Conservation (phyloP, 345 rosid genomes). For the Arabidopsis arenosa region DNA sequence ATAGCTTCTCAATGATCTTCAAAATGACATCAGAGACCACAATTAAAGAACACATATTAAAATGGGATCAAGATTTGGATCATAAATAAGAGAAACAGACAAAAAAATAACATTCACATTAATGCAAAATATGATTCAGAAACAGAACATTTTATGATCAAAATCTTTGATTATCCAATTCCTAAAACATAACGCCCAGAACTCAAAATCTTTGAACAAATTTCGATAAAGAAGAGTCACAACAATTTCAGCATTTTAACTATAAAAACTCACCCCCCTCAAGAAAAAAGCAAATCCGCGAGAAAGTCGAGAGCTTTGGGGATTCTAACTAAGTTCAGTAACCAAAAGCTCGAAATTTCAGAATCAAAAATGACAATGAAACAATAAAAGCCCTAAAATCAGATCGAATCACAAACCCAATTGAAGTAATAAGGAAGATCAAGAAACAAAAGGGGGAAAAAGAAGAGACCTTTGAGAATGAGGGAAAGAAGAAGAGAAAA, state of each 20-base stretch:
- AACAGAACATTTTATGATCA: constrained; percentile 35
- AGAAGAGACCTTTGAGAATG: constrained; percentile 39
- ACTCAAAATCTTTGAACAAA: not conserved
- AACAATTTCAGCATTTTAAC: constrained; percentile 12
- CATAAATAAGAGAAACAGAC: constrained; percentile 1
- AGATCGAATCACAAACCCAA: constrained; percentile 30
- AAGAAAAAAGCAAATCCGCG: not conserved
- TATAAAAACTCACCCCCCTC: not conserved
- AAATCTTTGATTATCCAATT: constrained; percentile 4
- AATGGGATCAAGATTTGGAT: not conserved
- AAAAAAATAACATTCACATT: constrained; percentile 11
- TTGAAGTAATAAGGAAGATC: constrained; percentile 32
- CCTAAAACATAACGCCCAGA: constrained; percentile 18
- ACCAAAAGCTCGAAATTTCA: constrained; percentile 23
- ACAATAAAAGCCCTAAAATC: constrained; percentile 25
- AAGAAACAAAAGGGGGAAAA: not conserved
- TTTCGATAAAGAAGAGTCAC: constrained; percentile 1
- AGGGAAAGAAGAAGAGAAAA: constrained; percentile 32
- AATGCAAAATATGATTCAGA: constrained; percentile 5
- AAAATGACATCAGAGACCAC: constrained; percentile 24
- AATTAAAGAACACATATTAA: constrained; percentile 11
- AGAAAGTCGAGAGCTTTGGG: constrained; percentile 36
- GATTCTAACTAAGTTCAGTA: constrained; percentile 30
- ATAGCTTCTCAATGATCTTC: constrained; percentile 56
- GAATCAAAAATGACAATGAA: constrained; percentile 2